Evolutionary conservation across 352 stramenopile species (phyloP).

Genomic region (Blastocystis sp.): DNA sequence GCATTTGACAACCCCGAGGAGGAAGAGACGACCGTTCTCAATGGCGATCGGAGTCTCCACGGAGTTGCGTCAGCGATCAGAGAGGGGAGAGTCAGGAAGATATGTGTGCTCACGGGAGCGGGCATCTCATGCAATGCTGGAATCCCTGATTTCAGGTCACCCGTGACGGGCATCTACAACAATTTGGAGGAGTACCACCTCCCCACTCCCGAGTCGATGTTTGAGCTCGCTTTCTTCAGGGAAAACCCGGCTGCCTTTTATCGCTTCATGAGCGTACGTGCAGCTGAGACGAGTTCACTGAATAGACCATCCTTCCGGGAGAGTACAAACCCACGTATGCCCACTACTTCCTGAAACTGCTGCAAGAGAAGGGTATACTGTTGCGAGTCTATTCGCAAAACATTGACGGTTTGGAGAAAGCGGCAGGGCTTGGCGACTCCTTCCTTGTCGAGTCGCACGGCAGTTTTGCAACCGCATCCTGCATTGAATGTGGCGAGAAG

Average conservation of each 20-base stretch:
- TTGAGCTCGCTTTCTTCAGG: conserved; percentile 93
- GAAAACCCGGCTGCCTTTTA: conserved; percentile 92
- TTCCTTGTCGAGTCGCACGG: conserved; percentile 90
- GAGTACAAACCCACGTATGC: conserved; percentile 83
- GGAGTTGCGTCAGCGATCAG: conserved; percentile 76
- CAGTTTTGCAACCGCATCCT: conserved; percentile 83
- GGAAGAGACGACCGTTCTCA: conserved; percentile 26
- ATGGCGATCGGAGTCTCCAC: conserved; percentile 29
- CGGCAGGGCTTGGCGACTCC: conserved; percentile 79
- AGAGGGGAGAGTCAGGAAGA: conserved; percentile 77
- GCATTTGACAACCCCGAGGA: conserved; percentile 39
- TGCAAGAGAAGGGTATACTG: conserved; percentile 85
- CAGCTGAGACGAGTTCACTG: conserved; percentile 65
- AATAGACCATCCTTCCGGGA: conserved; percentile 77
- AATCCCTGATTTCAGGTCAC: conserved; percentile 93
- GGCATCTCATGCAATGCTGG: conserved; percentile 89
- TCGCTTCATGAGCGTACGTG: conserved; percentile 80
- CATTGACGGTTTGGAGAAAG: conserved; percentile 90
- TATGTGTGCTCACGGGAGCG: conserved; percentile 84
- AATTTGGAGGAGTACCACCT: conserved; percentile 79
- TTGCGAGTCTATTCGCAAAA: conserved; percentile 93
- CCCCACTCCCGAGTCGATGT: conserved; percentile 91
- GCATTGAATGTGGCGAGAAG: conserved; percentile 78
- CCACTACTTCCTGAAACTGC: conserved; percentile 86
- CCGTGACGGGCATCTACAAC: conserved; percentile 79